These are phyloP conservation scores for Penicillium diatomitis DNA, from an alignment of 495 filamentous ascomycete genomes.

Conservation along the genomic window DNA sequence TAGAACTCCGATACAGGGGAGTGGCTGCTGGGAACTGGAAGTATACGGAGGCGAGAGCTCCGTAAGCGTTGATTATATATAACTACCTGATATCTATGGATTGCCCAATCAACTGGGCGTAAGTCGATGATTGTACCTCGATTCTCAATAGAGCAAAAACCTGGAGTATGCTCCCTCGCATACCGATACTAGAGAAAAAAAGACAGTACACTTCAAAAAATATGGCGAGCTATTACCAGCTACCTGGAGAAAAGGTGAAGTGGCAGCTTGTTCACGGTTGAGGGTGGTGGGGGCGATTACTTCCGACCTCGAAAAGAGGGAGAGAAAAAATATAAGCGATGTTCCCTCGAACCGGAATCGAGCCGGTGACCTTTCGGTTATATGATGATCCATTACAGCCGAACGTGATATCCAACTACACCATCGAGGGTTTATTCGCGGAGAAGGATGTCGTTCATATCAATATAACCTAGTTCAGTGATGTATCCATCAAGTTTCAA, in stretches of 20 bases:
- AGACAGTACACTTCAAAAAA: no score
- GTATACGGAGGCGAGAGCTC: no score
- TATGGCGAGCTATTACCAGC: no score
- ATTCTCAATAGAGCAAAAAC: no score
- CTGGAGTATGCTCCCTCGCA: no score
- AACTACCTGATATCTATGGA: no score
- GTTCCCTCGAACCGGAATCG: slow-evolving; percentile 2
- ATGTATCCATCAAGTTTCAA: no score
- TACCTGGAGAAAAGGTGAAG: not conserved
- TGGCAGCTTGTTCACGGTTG: not conserved
- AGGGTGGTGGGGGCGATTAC: not conserved
- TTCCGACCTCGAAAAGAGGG: not conserved
- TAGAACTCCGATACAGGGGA: not conserved
- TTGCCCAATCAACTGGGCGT: no score
- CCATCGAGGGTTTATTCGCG: slow-evolving; percentile 1
- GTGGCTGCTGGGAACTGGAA: no score
- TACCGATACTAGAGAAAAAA: no score
- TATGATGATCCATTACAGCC: slow-evolving; percentile 3
- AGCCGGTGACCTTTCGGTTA: slow-evolving; percentile 3
- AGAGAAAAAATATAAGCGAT: not conserved
- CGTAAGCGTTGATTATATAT: no score
- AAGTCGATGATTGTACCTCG: no score
- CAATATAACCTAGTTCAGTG: not conserved
- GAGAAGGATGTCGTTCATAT: not conserved
- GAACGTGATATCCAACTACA: slow-evolving; percentile 4